These are phyloP conservation scores for Blakeslea trispora DNA, from an alignment of 371 early-diverging fungal species.

Conservation along the genomic window DNA sequence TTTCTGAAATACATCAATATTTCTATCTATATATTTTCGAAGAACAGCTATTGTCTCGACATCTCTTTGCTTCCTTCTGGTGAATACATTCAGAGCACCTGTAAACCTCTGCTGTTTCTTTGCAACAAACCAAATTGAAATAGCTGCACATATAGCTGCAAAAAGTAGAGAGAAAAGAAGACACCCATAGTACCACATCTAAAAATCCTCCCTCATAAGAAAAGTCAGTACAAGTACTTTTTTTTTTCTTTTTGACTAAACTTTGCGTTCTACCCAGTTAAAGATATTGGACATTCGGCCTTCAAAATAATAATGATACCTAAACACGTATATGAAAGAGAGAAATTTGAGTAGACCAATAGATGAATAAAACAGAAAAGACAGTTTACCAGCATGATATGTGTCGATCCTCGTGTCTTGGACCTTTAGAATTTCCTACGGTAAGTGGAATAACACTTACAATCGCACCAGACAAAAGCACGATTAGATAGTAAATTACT, in stretches of 20 bases:
- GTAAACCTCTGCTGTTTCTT: conserved; percentile 29
- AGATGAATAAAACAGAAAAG: neutral
- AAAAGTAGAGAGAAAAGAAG: conserved; percentile 25
- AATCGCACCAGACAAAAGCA: conserved; percentile 15
- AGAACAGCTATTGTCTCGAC: neutral
- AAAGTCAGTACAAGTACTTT: too few relatives aligned
- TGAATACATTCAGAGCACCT: conserved; percentile 28
- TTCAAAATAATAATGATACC: conserved; percentile 38
- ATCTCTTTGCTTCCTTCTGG: conserved; percentile 1
- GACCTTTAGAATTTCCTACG: conserved; percentile 1
- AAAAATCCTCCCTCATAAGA: neutral
- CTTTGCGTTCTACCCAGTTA: conserved; percentile 35
- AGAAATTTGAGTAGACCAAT: neutral
- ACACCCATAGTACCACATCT: conserved; percentile 46
- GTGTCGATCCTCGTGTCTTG: neutral
- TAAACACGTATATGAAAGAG: conserved; percentile 13
- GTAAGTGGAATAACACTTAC: conserved; percentile 19
- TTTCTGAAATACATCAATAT: conserved; percentile 28
- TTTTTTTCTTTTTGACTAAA: neutral
- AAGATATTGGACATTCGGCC: conserved; percentile 22
- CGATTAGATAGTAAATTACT: conserved; percentile 30
- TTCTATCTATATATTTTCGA: conserved; percentile 11
- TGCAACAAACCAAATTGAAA: conserved; percentile 26
- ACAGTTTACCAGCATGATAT: conserved; percentile 31
- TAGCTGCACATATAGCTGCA: conserved; percentile 26